Evolutionary conservation across 164 flowering plant species (phyloP), one percentile per base, ranked within the genome.

Genomic region (Magnolia kwangsiensis): DNA sequence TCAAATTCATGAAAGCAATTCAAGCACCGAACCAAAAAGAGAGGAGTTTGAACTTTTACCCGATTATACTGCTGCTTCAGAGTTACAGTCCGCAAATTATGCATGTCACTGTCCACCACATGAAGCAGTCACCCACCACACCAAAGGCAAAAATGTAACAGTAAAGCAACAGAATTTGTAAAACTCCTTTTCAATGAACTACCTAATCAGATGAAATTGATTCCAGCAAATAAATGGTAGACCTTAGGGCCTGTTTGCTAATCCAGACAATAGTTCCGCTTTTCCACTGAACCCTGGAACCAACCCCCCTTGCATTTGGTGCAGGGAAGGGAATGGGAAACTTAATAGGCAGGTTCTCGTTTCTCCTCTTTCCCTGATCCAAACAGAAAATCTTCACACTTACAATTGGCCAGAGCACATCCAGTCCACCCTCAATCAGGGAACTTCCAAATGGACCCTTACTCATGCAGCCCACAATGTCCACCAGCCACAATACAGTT

Each of bases 1-100:
- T 27, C 50, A 68, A 68, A 14, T 27, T 68, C 49, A 14, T 13
- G 71, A 31, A 67, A 29, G 4, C 37, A 68, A 27, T 27, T 27
- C 29, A 68, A 14, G n/a, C 18, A 68, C 18, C 16, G 4, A 76
- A 50, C 20, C 3, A 4, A 67, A 55, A n/a, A n/a, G 68, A 61
- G 16, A 23, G 19, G 27, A 70, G 72, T 50, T 37, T 19, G 13
- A 1, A 24, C 65, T 45, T 72, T 84, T 85, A 93, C 98, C 97
- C 89, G 84, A 78, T 90, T 83, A 85, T 95, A 95, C 72, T 95
- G 98, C 85, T 93, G 97, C 83, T 83, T 85, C 86, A 95, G 75
- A 78, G 90, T 84, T 83, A 93, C 98, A 2, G 88, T 81, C 82
- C 80, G 85, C 80, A 92, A 82, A 78, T 93, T 92, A 81, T 90